Base-by-base conservation (phyloP, 2,329 filamentous ascomycete species). In the Trichoderma guizhouense region DNA sequence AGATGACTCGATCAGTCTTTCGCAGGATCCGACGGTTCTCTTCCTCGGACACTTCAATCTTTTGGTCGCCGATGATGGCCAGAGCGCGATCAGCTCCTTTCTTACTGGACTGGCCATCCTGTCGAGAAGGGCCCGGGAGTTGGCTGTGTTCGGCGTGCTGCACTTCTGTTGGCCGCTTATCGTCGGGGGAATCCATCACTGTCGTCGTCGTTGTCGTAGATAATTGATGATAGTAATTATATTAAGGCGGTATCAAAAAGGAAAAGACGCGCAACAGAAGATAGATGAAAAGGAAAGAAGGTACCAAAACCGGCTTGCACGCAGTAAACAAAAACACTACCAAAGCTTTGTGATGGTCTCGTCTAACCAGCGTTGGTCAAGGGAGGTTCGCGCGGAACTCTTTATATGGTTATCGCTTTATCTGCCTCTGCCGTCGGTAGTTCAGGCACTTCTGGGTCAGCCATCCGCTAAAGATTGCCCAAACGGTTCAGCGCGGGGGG, bases 1-100 rank as follows among this genome's bases (percentile, higher is more conserved):
- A 82, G 69, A 92, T 89, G 32, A 84, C 83, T 63, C 83, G 84
- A 76, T 92, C 90, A 1, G 89, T 91, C 79, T 91, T 90, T 55
- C 83, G 84, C 30, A 86, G 84, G 73, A 91, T 90, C 11, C 86
- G 84, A 4, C 73, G 71, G 28, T 72, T 76, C 57, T 77, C 75
- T 14, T 75, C 73, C 18, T 76, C 75, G 11, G 73, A 73, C 21
- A 77, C 71, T 3, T 61, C 28, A 4, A 72, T 39, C 14, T 53
- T 71, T 32, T 70, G 39, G 43, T 53, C 28, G 47, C 58, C 63
- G 15, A 63, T 71, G 26, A 72, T 58, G 64, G 64, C 60, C n/a
- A 65, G 39, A 21, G 63, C 57, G 15, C 62, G 64, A 55, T 72
- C 71, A 6, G 64, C 64, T 3, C 55, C 55, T n/a, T 68, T 68